Base-by-base conservation (phyloP, 805 yeast genomes). In the Clavispora vitiphila region DNA sequence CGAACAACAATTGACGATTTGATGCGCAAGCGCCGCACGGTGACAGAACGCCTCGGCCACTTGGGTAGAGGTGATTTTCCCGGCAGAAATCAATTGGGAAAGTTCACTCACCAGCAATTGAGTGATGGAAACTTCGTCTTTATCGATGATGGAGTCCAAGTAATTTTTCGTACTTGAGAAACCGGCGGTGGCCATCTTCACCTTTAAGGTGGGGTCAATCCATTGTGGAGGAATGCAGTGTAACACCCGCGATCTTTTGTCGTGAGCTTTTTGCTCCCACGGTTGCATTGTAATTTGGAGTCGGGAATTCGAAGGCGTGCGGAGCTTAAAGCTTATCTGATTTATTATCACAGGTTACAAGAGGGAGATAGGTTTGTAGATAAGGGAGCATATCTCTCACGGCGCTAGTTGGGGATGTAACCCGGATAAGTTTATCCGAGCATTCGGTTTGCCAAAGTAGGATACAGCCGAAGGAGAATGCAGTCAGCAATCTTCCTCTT, bases 21-120 rank as follows among this genome's bases (percentile, higher is more conserved):
- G 62, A 23, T 59, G 61, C 4, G 53, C 47, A 21, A 57, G 36
- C 2, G 61, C 56, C n/a, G 62, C 59, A 27, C 60, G 43, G 38
- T 58, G 60, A 30, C 59, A 56, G 44, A 52, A 59, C 1, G 62
- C 58, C 8, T 40, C 23, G 3, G 54, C 42, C n/a, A 57, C 40
- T 6, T 31, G 21, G 5, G 35, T n/a, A 5, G 46, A 25, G 3
- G 46, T 22, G 14, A 38, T 20, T 19, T 43, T 11, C 7, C 34
- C 27, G 10, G 22, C 15, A 11, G 25, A 20, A 15, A 39, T n/a
- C n/a, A 5, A 6, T 23, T 34, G 19, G 8, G 9, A 14, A 11
- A 39, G 34, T 6, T 22, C 26, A 8, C 11, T 5, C 8, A 25
- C 29, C 21, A 23, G 14, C 15, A 20, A 9, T 4, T 39, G 8